A percentile compares a stretch with the other conserved stretches of the same genome.
phyloP scores from a whole-genome alignment of 768 basidiomycete species.

The Leccinum rimulosum region DNA sequence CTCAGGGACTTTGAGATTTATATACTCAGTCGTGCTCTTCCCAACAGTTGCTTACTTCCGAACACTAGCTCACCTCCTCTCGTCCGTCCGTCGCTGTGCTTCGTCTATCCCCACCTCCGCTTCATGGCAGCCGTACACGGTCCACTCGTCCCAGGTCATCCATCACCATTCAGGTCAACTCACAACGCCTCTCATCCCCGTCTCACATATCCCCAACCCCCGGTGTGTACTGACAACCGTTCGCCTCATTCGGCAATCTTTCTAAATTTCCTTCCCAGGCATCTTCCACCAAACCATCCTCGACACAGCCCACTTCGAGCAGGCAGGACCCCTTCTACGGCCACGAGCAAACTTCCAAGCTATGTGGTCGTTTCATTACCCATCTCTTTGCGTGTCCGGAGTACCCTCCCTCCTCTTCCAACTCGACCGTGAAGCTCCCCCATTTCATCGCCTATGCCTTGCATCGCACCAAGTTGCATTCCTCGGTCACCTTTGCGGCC shows the following conservation, averaged over 20 bases:
- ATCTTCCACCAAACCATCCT: conserved; percentile 28
- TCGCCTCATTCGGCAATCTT: background rate
- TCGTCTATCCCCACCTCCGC: conserved; percentile 16
- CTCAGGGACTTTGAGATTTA: conserved; percentile 22
- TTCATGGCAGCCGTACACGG: conserved; percentile 35
- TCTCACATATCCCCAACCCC: conserved; percentile 26
- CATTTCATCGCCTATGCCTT: conserved; percentile 67
- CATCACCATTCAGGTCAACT: conserved; percentile 26
- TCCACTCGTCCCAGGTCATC: conserved; percentile 26
- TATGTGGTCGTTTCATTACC: conserved; percentile 78
- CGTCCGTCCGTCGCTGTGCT: background rate
- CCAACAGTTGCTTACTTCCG: conserved; percentile 11
- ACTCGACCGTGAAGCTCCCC: conserved; percentile 38
- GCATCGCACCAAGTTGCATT: conserved; percentile 62
- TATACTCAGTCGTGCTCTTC: conserved; percentile 19
- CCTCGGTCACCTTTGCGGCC: conserved; percentile 43
- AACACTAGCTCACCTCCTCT: conserved; percentile 17
- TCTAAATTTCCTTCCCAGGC: conserved; percentile 15
- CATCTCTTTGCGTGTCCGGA: conserved; percentile 88
- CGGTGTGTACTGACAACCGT: conserved; percentile 14
- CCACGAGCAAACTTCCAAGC: conserved; percentile 66
- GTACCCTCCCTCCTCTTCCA: conserved; percentile 50
- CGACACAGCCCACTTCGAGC: conserved; percentile 26
- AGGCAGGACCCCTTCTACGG: conserved; percentile 43
- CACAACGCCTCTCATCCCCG: conserved; percentile 30